Conservation (phyloP, 495 filamentous ascomycete species). For the Clavariopsis aquatica region DNA sequence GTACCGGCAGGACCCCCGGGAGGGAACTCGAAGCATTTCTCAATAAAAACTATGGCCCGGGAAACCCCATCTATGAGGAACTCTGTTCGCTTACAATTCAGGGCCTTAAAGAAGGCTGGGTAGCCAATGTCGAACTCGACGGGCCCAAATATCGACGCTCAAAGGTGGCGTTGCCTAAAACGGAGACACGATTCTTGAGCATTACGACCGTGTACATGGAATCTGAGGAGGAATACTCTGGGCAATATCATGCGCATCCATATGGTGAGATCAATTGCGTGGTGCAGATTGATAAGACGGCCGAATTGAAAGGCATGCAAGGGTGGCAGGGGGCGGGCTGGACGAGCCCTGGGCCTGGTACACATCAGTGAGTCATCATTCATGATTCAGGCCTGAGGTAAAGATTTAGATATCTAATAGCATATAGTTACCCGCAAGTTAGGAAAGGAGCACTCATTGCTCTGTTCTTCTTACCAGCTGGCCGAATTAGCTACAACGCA, state of each 20-base stretch:
- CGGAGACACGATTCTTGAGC: slow-evolving; percentile 49
- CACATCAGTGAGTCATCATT: slow-evolving; percentile 44
- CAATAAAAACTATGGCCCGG: slow-evolving; percentile 50
- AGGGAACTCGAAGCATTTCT: slow-evolving; percentile 48
- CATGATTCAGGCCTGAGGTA: no score
- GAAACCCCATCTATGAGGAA: slow-evolving; percentile 48
- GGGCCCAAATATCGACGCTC: slow-evolving; percentile 50
- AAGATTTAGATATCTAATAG: background rate
- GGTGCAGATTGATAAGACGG: slow-evolving; percentile 47
- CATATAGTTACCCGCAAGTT: slow-evolving; percentile 44
- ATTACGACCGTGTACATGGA: slow-evolving; percentile 57
- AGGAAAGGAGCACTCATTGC: slow-evolving; percentile 47
- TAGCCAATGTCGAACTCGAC: slow-evolving; percentile 47
- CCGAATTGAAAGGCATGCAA: slow-evolving; percentile 50
- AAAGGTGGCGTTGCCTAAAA: slow-evolving; percentile 45
- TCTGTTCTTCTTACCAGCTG: slow-evolving; percentile 50
- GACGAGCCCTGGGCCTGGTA: slow-evolving; percentile 49
- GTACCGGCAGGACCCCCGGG: slow-evolving; percentile 48
- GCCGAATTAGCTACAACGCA: slow-evolving; percentile 49
- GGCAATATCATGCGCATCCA: slow-evolving; percentile 52
- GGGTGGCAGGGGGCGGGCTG: slow-evolving; percentile 52
- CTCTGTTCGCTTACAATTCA: slow-evolving; percentile 46
- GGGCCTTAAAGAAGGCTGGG: slow-evolving; percentile 52
- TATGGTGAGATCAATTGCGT: slow-evolving; percentile 56
- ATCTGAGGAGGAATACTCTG: slow-evolving; percentile 45